These are phyloP conservation scores for Aureoboletus auriporus DNA, from an alignment of 768 basidiomycete species.

Conservation along the genomic window DNA sequence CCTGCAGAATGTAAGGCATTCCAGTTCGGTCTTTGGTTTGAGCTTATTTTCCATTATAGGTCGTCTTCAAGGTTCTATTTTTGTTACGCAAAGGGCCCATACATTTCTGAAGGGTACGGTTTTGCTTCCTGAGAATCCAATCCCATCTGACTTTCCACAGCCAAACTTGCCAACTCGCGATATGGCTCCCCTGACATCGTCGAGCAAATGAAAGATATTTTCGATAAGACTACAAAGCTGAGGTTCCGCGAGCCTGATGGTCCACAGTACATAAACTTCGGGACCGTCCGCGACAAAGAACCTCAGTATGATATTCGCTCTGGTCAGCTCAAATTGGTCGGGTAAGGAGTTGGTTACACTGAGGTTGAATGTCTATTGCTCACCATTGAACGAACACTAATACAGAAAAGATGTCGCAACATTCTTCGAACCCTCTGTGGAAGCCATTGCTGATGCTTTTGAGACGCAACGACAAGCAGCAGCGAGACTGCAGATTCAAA, in stretches of 20 bases:
- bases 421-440: conserved; percentile 42
- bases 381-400: background rate
- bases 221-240: conserved; percentile 35
- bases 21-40: background rate
- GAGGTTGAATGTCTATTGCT: background rate
- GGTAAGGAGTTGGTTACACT: conserved; percentile 20
- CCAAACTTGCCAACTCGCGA: conserved; percentile 25
- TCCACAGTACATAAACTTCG: conserved; percentile 37
- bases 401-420: conserved; percentile 32
- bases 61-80: conserved; percentile 34
- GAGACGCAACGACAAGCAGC: conserved; percentile 21
- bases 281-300: conserved; percentile 34
- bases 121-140: background rate
- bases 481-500: conserved; percentile 18
- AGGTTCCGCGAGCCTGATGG: conserved; percentile 36
- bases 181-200: conserved; percentile 30
- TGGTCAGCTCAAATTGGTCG: conserved; percentile 36
- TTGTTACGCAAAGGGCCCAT: conserved; percentile 31
- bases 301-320: conserved; percentile 29
- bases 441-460: conserved; percentile 33
- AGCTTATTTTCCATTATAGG: conserved; percentile 18
- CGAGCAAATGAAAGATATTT: conserved; percentile 28
- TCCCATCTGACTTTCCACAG: conserved; percentile 10
- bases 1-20: conserved; percentile 25
- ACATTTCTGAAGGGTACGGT: conserved; percentile 25